Evolutionary conservation across 2,329 filamentous ascomycete genomes (phyloP).

Genomic region (Cercospora brassicicola): DNA sequence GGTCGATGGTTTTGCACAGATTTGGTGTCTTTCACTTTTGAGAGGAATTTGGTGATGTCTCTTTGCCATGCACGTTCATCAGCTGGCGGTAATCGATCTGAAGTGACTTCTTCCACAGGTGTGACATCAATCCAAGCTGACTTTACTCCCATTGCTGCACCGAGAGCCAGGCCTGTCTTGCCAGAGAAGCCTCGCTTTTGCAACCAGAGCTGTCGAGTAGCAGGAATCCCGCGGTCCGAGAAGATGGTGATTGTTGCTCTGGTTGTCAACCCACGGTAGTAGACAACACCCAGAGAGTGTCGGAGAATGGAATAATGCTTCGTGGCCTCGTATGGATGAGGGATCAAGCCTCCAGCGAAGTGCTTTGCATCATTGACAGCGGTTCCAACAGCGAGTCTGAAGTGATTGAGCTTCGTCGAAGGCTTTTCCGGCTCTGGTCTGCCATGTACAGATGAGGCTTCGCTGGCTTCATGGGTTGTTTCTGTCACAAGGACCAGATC

Average conservation of each 20-base stretch:
- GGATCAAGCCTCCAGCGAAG: conserved; percentile 17
- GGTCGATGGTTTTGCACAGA: conserved; percentile 15
- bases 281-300: conserved; percentile 19
- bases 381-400: conserved; percentile 4
- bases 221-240: conserved; percentile 57
- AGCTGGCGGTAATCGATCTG: conserved; percentile 53
- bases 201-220: conserved; percentile 63
- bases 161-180: conserved; percentile 66
- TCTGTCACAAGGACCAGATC: conserved; percentile 6
- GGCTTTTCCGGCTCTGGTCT: background rate
- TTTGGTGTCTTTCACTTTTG: conserved; percentile 47
- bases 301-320: conserved; percentile 15
- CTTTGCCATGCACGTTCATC: conserved; percentile 69
- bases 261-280: conserved; percentile 57
- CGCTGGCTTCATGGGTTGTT: background rate
- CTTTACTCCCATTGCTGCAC: conserved; percentile 61
- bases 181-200: conserved; percentile 69
- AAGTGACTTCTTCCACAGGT: conserved; percentile 51
- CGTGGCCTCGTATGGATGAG: conserved; percentile 18
- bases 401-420: background rate
- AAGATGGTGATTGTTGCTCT: conserved; percentile 66
- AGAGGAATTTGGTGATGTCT: conserved; percentile 64
- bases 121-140: conserved; percentile 69
- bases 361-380: conserved; percentile 14
- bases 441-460: background rate